Base-by-base conservation (phyloP, 148 eudicot species). In the Chenopodium suecicum region DNA sequence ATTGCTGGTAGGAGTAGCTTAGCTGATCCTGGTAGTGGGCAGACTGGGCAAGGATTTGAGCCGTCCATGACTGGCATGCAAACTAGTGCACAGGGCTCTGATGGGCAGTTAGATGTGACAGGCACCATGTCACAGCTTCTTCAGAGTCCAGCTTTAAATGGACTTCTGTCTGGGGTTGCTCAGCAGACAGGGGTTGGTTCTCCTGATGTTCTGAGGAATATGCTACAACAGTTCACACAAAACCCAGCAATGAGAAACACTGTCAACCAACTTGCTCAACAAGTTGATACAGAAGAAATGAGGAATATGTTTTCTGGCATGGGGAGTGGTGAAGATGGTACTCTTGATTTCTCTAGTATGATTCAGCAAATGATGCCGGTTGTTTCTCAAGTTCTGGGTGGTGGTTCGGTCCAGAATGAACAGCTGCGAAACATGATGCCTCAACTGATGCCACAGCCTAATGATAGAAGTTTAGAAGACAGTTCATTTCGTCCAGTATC, bases 351-450 rank as follows among this genome's bases (percentile, higher is more conserved):
- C 73, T 89, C 97, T 46, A 88, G 93, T 46, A 92, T 96, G 99
- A 73, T 96, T 85, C 99, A 94, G 79, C 98, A 96, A 86, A 94
- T 94, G 99, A 91, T 96, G 99, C 99, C 99, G 65, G 84, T 96
- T 85, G 99, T 96, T 78, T 90, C 99, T 83, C 92, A 91, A 80
- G 98, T 94, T 78, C 88, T 96, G 50, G 89, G 97, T 56, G 91
- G 97, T 56, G 83, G 85, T 73, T 83, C 95, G 12, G 66, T 78
- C 65, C 77, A n/a, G 48, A 76, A 80, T 82, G 87, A 83, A 77
- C 77, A 74, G 12, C 20, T 65, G 16, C 78, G 82, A 77, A 73
- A 69, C 29, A 41, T 82, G 74, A 77, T 81, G 69, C 84, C 86
- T 69, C 85, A 80, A 68, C 47, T 23, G 64, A 83, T 78, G 82